Evolutionary conservation across 768 basidiomycete species (phyloP), one percentile per base, ranked within the genome.

Genomic region (Strobilomyces confusus): DNA sequence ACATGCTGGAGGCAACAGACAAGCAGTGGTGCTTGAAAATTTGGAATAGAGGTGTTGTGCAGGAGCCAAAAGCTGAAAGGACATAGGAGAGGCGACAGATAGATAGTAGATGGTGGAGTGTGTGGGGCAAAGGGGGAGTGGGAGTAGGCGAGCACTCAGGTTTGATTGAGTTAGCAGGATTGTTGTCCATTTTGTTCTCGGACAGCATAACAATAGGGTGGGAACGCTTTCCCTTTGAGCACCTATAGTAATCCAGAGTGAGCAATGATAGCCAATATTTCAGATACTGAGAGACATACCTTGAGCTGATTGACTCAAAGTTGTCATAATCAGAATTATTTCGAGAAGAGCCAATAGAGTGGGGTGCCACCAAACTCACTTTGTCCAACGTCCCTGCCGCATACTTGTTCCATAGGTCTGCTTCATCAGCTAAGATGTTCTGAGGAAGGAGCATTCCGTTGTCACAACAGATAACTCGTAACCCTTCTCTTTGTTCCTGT

Each of bases 251-350:
- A 30, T 19, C 15, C 43, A n/a, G n/a, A 33, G 45, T 48, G 36
- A 49, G 42, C 12, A 37, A 52, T 26, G 23, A 30, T 13, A 40
- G 26, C 44, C 22, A 37, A 2, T 9, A 29, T 20, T 12, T 34
- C 3, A 1, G 13, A 52, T n/a, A n/a, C 33, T 22, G 15, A n/a
- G 43, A 41, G 51, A 56, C 75, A 52, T 56, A 87, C 88, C 80
- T 87, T 91, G 45, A 92, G 75, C 62, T 89, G 86, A 68, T 87
- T 86, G 56, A 89, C 84, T 17, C 81, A 82, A 57, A 91, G 75
- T 89, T 92, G 63, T 51, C 58, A 53, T 20, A 32, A 51, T 52
- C 8, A 57, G 54, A n/a, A 32, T 30, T 15, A 12, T 20, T 48
- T 37, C 19, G 19, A 9, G 43, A 63, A 48, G 55, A 43, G 43